Conservation (phyloP, 257 asterid species). For the Fraxinus quadrangulata region DNA sequence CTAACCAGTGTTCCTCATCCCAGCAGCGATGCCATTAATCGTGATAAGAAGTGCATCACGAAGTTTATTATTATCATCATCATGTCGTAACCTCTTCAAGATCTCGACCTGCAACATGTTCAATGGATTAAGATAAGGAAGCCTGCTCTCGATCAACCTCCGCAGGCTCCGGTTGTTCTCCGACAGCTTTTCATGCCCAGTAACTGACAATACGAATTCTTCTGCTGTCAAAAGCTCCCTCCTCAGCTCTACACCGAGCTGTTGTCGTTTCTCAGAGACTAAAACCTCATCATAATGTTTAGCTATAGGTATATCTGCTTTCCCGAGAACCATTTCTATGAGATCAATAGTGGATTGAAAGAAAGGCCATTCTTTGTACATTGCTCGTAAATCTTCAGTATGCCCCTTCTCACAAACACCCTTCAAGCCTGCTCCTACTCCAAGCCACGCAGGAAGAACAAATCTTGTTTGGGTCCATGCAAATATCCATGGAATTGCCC, state of each 20-base stretch:
- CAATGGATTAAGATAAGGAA: conserved; percentile 87
- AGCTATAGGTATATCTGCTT: conserved; percentile 78
- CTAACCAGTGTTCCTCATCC: conserved; percentile 95
- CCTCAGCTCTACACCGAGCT: conserved; percentile 77
- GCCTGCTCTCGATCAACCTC: conserved; percentile 90
- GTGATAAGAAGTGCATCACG: conserved; percentile 86
- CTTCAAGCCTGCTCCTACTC: conserved; percentile 87
- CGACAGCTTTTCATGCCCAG: conserved; percentile 79
- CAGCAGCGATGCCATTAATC: conserved; percentile 95
- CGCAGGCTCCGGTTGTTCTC: conserved; percentile 68
- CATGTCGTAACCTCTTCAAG: conserved; percentile 73
- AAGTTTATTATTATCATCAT: conserved; percentile 69
- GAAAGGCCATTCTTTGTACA: conserved; percentile 95
- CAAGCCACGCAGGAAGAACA: conserved; percentile 97
- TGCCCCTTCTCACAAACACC: conserved; percentile 79
- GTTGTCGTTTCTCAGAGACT: conserved; percentile 66
- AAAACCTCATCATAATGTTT: conserved; percentile 85
- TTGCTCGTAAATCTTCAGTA: conserved; percentile 73
- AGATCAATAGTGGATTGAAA: conserved; percentile 87
- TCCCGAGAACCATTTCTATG: conserved; percentile 93
- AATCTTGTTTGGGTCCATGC: conserved; percentile 98
- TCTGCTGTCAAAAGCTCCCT: conserved; percentile 74
- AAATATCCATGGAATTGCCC: conserved; percentile 94
- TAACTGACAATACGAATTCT: conserved; percentile 59
- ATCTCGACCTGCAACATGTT: conserved; percentile 96